Evolutionary conservation across 805 yeast genomes (phyloP).

Genomic region (Saccharomycopsis javanensis): DNA sequence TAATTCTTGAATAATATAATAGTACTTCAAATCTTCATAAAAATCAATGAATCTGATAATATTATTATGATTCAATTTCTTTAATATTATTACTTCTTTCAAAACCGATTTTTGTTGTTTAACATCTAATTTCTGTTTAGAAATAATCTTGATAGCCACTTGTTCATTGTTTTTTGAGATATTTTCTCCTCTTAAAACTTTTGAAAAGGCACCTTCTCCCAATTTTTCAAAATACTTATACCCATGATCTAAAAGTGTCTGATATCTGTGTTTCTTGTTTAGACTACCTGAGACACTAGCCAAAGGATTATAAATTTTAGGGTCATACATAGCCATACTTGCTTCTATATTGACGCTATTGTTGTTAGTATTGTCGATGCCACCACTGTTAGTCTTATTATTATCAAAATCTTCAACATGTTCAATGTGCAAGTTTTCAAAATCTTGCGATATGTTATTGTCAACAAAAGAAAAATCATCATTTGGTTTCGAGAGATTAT

Average conservation of each 20-base stretch:
- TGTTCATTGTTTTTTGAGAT: constrained; percentile 16
- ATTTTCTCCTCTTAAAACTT: constrained; percentile 50
- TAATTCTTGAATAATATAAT: constrained; percentile 63
- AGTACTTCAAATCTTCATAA: constrained; percentile 49
- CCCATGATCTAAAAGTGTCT: constrained; percentile 6
- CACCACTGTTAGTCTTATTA: neutral
- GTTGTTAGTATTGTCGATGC: neutral
- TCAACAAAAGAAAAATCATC: neutral
- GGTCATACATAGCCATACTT: neutral
- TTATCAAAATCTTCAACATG: neutral
- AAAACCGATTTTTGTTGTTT: constrained; percentile 58
- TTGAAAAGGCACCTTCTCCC: constrained; percentile 80
- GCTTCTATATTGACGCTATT: neutral
- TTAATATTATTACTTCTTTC: constrained; percentile 73
- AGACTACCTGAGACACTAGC: neutral
- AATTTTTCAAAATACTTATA: constrained; percentile 36
- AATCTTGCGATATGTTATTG: neutral
- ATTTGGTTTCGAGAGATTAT: neutral
- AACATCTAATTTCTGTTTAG: constrained; percentile 56
- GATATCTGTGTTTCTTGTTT: constrained; percentile 3
- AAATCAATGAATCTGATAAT: constrained; percentile 57
- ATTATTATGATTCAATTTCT: constrained; percentile 54
- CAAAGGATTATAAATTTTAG: neutral
- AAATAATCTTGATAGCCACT: constrained; percentile 50
- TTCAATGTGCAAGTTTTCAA: neutral